phyloP scores from a whole-genome alignment of 179 eudicot genomes.

The Nepenthes alata region DNA sequence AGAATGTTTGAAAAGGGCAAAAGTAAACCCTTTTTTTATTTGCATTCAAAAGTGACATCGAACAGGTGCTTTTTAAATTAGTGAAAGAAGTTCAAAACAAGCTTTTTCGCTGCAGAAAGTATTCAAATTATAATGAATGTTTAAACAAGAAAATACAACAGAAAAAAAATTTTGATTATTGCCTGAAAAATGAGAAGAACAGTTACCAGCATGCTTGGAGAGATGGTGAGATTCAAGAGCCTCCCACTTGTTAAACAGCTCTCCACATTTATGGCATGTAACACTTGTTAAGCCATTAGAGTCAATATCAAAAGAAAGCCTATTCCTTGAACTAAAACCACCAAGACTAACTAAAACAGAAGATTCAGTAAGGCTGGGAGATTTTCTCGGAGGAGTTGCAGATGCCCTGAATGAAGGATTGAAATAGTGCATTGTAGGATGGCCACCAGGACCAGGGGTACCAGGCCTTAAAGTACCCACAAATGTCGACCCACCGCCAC shows the following conservation, averaged over 20 bases:
- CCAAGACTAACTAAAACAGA: constrained; percentile 14
- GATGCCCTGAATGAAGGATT: constrained; percentile 20
- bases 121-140: background rate
- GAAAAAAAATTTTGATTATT: constrained; percentile 1
- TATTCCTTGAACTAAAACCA: constrained; percentile 31
- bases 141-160: background rate
- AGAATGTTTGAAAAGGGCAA: background rate
- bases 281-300: constrained; percentile 29
- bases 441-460: constrained; percentile 85
- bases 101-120: background rate
- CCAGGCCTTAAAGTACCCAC: constrained; percentile 86
- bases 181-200: background rate
- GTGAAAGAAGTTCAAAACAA: background rate
- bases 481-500: constrained; percentile 32
- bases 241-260: constrained; percentile 78
- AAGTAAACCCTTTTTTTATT: background rate
- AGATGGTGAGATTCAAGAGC: constrained; percentile 89
- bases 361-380: constrained; percentile 18
- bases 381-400: constrained; percentile 32
- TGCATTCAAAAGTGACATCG: background rate
- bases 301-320: constrained; percentile 33
- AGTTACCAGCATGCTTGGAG: constrained; percentile 86
- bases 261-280: constrained; percentile 80
- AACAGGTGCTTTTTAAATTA: no score
- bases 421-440: constrained; percentile 63